Base-by-base conservation (phyloP, 176 grass and related monocot species). In the Eragrostis nindensis region DNA sequence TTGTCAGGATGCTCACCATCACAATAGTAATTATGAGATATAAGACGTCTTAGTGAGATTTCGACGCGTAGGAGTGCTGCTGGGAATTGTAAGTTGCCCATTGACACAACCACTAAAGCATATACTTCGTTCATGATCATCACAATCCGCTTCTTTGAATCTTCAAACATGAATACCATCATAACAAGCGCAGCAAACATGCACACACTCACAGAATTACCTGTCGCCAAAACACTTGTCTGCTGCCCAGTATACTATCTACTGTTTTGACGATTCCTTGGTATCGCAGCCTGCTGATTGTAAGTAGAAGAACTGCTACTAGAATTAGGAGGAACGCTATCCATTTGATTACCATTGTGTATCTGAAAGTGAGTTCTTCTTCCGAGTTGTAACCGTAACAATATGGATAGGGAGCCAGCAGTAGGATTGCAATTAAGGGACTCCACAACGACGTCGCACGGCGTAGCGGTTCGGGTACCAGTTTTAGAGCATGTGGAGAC, bases 11-110 rank as follows among this genome's bases (percentile, higher is more conserved):
- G 21, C 21, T 19, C 18, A 53, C 50, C 17, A 19, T 7, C 18
- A 53, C 50, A 3, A 19, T 7, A 53, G 2, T 71, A 26, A 24
- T 27, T 11, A 7, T 24, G 5, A 15, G 0, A 0, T 8, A 25
- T 0, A 29, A 64, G 44, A 0, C 59, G 56, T 0, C 0, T 0
- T 22, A 50, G 0, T 50, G 83, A 7, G 32, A 78, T 6, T 14
- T 1, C 65, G 2, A 85, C 17, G 3, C 74, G 66, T 1, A n/a
- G 0, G 0, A 14, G 1, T 3, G 74, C 55, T 17, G 55, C 54
- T 16, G 83, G 74, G 5, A 85, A 43, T 54, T 85, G 83, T 0
- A 85, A 21, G 45, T 79, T 79, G 11, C 83, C 75, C 6, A 85
- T 42, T n/a, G 67, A 54, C 8, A n/a, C 3, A 5, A 29, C 0